Conservation (phyloP, 768 basidiomycete species). For the Tylopilus sp. region DNA sequence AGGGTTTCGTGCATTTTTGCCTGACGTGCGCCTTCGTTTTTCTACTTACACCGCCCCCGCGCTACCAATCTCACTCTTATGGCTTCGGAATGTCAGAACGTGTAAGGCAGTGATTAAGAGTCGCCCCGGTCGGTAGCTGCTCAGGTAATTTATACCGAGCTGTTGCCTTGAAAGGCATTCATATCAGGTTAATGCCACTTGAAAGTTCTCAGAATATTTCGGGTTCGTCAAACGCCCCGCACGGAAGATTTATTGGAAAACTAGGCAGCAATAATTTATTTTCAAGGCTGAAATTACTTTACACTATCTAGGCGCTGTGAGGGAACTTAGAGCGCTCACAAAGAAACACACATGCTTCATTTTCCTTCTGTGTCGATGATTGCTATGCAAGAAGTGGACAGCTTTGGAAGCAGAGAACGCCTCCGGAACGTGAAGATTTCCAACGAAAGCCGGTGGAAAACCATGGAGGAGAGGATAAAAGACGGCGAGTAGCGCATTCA, state of each 20-base stretch:
- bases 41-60: too few relatives aligned
- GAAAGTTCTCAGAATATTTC: background rate
- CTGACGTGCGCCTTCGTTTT: too few relatives aligned
- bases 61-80: background rate
- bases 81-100: background rate
- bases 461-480: background rate
- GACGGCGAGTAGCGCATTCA: background rate
- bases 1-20: too few relatives aligned
- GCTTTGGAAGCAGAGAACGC: background rate
- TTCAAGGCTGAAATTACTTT: background rate
- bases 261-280: background rate
- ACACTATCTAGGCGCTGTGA: background rate
- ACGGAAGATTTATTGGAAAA: background rate
- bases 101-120: background rate
- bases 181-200: background rate
- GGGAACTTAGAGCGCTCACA: background rate
- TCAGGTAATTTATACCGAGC: background rate
- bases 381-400: background rate
- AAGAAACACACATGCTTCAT: background rate
- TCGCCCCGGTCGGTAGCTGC: background rate
- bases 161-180: too few relatives aligned
- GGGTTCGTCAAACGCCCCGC: background rate
- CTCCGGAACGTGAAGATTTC: background rate
- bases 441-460: background rate
- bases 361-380: background rate